Conservation (phyloP, 2,329 filamentous ascomycete species). For the Apiospora rasikravindrae region DNA sequence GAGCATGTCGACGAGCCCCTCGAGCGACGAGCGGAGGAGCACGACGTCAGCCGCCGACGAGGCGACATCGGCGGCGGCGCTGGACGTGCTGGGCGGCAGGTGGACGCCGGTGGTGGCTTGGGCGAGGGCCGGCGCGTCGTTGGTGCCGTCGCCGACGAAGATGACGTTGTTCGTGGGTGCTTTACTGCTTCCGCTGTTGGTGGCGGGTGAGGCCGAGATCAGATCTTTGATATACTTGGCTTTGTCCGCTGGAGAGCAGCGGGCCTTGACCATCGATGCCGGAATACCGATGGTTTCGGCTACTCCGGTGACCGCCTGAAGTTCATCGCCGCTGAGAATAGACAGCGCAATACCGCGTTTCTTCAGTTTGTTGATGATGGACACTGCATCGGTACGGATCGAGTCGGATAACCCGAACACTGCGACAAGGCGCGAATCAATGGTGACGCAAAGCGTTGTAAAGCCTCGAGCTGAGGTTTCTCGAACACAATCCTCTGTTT, state of each 20-base stretch:
- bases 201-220: conserved; percentile 26
- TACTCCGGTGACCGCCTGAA: conserved; percentile 50
- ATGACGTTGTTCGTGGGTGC: conserved; percentile 52
- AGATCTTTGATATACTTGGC: conserved; percentile 49
- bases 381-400: conserved; percentile 48
- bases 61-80: conserved; percentile 66
- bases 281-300: conserved; percentile 49
- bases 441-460: conserved; percentile 55
- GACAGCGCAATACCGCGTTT: conserved; percentile 48
- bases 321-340: conserved; percentile 59
- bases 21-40: conserved; percentile 62
- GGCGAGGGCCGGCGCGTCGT: conserved; percentile 76
- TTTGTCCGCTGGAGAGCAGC: conserved; percentile 53
- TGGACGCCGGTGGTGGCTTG: conserved; percentile 75
- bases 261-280: conserved; percentile 43
- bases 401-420: conserved; percentile 54
- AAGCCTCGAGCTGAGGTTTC: conserved; percentile 41
- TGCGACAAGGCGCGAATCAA: conserved; percentile 43
- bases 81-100: conserved; percentile 46
- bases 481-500: conserved; percentile 39
- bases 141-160: conserved; percentile 80
- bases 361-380: conserved; percentile 43
- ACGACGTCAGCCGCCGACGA: conserved; percentile 72
- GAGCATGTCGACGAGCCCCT: conserved; percentile 63
- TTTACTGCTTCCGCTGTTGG: neutral